These are phyloP conservation scores for Pyrenochaeta sp. DNA, from an alignment of 2,329 filamentous ascomycete genomes.

Conservation along the genomic window DNA sequence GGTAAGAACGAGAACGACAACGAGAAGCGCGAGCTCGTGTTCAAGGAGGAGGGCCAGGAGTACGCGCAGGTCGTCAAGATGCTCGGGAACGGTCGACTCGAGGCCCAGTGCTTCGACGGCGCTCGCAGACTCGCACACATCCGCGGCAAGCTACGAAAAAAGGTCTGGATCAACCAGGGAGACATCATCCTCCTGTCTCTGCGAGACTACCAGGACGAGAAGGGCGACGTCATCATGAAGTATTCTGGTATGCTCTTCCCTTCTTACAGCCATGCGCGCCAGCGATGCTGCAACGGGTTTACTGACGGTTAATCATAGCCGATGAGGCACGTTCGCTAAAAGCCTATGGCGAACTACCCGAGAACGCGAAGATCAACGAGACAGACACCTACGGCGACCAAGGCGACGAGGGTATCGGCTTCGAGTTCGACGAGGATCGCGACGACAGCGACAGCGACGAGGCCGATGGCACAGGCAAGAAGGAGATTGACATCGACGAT, in stretches of 20 bases:
- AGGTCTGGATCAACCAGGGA: conserved; percentile 95
- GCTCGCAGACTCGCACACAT: conserved; percentile 84
- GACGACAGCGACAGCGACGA: conserved; percentile 61
- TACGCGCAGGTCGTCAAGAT: conserved; percentile 93
- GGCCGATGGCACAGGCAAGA: conserved; percentile 68
- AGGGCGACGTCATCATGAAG: conserved; percentile 93
- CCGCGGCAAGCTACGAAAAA: conserved; percentile 97
- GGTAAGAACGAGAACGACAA: conserved; percentile 98
- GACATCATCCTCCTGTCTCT: conserved; percentile 76
- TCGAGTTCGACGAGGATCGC: conserved; percentile 97
- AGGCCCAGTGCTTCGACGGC: conserved; percentile 95
- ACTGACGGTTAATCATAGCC: conserved; percentile 78
- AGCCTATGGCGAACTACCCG: conserved; percentile 95
- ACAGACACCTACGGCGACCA: conserved; percentile 92
- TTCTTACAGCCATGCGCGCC: not conserved
- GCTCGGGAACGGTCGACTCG: conserved; percentile 92
- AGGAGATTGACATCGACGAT: conserved; percentile 94
- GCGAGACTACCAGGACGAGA: conserved; percentile 92
- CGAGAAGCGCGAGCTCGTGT: conserved; percentile 97
- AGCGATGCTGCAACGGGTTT: conserved; percentile 69
- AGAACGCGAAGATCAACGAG: conserved; percentile 99
- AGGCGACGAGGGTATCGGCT: conserved; percentile 91
- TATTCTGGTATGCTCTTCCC: conserved; percentile 61
- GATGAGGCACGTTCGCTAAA: conserved; percentile 96
- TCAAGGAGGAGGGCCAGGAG: conserved; percentile 98